These are phyloP conservation scores for Hymenoscyphus repandus DNA, from an alignment of 2,329 filamentous ascomycete species.

Conservation along the genomic window DNA sequence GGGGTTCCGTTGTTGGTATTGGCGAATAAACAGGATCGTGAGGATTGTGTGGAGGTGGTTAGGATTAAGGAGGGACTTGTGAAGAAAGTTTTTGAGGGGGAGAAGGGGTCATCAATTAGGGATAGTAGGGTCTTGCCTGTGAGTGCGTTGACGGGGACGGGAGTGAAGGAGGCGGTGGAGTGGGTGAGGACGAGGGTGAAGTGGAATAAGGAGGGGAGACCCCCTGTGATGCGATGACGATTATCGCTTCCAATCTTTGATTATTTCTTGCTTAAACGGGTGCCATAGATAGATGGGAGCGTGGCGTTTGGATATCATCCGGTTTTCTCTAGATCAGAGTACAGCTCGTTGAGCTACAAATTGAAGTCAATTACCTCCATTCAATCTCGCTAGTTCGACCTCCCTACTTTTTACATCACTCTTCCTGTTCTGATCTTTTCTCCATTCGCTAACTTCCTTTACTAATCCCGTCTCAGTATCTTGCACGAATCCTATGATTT, in stretches of 20 bases:
- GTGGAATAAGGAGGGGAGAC: slow-evolving; percentile 92
- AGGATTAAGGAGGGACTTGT: slow-evolving; percentile 95
- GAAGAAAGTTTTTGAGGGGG: slow-evolving; percentile 90
- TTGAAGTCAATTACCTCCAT: not conserved
- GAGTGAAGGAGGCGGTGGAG: slow-evolving; percentile 92
- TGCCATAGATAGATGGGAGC: slow-evolving; percentile 12
- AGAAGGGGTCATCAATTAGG: slow-evolving; percentile 77
- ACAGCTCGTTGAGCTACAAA: not conserved
- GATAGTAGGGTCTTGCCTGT: slow-evolving; percentile 89
- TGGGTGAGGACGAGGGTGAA: slow-evolving; percentile 89
- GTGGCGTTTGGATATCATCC: slow-evolving; percentile 18
- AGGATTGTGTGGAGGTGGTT: slow-evolving; percentile 96
- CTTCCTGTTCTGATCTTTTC: not conserved
- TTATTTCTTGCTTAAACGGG: too few relatives aligned
- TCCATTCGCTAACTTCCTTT: slow-evolving; percentile 10
- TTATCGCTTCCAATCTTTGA: not conserved
- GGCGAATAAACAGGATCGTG: slow-evolving; percentile 95
- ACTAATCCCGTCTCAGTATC: slow-evolving; percentile 22
- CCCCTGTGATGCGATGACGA: slow-evolving; percentile 81
- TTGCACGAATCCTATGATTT: slow-evolving; percentile 21
- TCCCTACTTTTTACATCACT: not conserved
- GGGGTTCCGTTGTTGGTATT: slow-evolving; percentile 88
- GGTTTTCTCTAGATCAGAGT: not conserved
- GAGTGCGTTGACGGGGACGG: slow-evolving; percentile 81
- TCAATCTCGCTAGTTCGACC: not conserved